phyloP scores from a whole-genome alignment of 2,329 filamentous ascomycete genomes.

The Apiospora arundinis region DNA sequence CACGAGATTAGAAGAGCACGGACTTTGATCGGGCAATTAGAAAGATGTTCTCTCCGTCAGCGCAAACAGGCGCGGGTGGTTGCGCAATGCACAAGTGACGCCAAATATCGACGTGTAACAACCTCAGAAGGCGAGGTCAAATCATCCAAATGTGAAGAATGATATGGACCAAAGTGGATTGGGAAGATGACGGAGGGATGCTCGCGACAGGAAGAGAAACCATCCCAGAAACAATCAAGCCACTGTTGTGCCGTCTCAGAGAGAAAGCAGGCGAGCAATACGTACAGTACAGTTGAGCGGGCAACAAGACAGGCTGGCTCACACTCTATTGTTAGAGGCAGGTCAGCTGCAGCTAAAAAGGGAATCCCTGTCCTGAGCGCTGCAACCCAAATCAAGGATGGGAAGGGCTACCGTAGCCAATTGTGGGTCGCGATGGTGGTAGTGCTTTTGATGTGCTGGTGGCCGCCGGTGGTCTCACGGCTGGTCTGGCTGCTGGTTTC shows the following conservation, averaged over 20 bases:
- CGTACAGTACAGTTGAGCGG: slow-evolving; percentile 21
- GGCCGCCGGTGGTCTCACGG: neutral
- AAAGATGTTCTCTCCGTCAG: slow-evolving; percentile 14
- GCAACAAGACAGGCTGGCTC: slow-evolving; percentile 15
- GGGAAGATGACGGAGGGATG: neutral
- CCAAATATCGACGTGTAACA: neutral
- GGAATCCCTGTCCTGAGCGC: slow-evolving; percentile 17
- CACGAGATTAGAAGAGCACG: slow-evolving; percentile 8
- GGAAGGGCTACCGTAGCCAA: slow-evolving; percentile 11
- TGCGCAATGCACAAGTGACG: neutral
- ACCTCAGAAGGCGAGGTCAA: neutral
- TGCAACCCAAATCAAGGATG: neutral
- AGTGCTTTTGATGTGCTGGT: neutral
- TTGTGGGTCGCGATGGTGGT: no score
- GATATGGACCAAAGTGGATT: slow-evolving; percentile 6
- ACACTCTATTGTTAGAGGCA: slow-evolving; percentile 7
- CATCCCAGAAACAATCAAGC: slow-evolving; percentile 13
- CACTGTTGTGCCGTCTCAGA: slow-evolving; percentile 20
- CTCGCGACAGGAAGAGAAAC: neutral
- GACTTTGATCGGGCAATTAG: slow-evolving; percentile 16
- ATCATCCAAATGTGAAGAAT: neutral
- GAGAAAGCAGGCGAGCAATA: slow-evolving; percentile 17
- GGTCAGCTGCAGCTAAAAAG: slow-evolving; percentile 15
- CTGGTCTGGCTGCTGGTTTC: no score
- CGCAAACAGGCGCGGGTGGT: slow-evolving; percentile 8